Evolutionary conservation across 495 filamentous ascomycete genomes (phyloP), one percentile per base, ranked within the genome.

Genomic region (Penicillium parvum): DNA sequence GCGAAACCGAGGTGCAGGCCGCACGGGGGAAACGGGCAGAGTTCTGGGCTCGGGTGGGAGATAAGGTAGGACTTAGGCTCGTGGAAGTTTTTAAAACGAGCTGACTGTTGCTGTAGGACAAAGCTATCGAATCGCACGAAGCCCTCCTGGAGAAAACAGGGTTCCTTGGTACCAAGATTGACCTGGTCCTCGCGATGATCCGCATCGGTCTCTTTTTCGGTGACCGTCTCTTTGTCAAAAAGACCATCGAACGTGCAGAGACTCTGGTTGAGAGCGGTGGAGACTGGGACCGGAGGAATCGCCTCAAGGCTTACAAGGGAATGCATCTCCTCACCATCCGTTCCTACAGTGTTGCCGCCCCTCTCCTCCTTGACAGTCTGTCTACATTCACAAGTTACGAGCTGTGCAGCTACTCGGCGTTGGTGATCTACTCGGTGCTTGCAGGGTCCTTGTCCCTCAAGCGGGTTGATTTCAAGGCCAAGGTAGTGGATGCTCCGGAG

Each of bases 381-480:
- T 96, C 90, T 17, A 98, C 92, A n/a, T 98, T 98, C 65, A 98
- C 92, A 35, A 95, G 88, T 56, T 96, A 94, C 71, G 92, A 98
- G 66, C 78, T 98, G 22, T 98, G 92, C 80, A 88, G 80, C 46
- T 98, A 98, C 72, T 91, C 88, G 32, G 82, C 82, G 19, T 78
- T 98, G 16, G 92, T 98, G 28, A 81, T 98, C 45, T 98, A 97
- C 74, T 85, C 94, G 1, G 89, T 97, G 29, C 82, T 98, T 32
- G 90, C 92, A 26, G 92, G 92, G 41, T 92, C 90, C 3, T 79
- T 97, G 39, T 91, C 91, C 21, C 76, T 98, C 38, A 95, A 95
- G 73, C 83, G 92, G 30, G 88, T 97, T 8, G 92, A 98, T 65
- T 98, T 98, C 76, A 98, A 98, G 73, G 85, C 85, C 42, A 96